Evolutionary conservation across 2,329 filamentous ascomycete species (phyloP).

Genomic region (Trichoderma sp.): DNA sequence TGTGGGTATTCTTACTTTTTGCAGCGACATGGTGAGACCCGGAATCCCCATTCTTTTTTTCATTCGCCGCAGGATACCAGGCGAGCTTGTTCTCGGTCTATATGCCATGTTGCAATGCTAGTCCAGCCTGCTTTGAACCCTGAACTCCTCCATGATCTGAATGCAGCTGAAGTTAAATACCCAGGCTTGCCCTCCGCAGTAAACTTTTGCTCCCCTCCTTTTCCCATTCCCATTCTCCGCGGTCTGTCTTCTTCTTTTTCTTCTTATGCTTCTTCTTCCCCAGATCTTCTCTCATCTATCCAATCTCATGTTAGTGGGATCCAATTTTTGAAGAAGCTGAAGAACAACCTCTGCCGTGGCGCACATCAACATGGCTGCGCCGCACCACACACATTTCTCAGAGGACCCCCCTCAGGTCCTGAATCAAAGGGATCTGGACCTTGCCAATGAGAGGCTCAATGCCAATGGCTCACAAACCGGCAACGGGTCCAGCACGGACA

Average conservation of each 20-base stretch:
- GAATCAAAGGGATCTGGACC: constrained; percentile 41
- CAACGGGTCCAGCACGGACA: constrained; percentile 28
- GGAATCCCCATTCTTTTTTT: constrained; percentile 23
- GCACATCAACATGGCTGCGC: constrained; percentile 22
- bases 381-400: constrained; percentile 39
- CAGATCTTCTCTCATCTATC: constrained; percentile 20
- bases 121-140: background rate
- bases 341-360: background rate
- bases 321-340: constrained; percentile 9
- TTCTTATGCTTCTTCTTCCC: constrained; percentile 10
- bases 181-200: constrained; percentile 7
- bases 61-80: constrained; percentile 14
- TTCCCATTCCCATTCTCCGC: background rate
- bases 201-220: constrained; percentile 1
- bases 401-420: constrained; percentile 46
- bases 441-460: constrained; percentile 47
- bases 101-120: background rate
- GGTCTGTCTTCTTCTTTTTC: background rate
- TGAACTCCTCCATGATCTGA: background rate
- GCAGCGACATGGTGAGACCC: constrained; percentile 15
- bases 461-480: constrained; percentile 30
- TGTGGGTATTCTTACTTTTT: constrained; percentile 21
- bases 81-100: background rate
- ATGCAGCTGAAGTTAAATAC: constrained; percentile 24
- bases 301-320: constrained; percentile 11